A percentile compares a stretch with the other conserved stretches of the same genome.
Evolutionary conservation across 2,329 filamentous ascomycete species (phyloP).

Genomic region (Fusarium papillatum): DNA sequence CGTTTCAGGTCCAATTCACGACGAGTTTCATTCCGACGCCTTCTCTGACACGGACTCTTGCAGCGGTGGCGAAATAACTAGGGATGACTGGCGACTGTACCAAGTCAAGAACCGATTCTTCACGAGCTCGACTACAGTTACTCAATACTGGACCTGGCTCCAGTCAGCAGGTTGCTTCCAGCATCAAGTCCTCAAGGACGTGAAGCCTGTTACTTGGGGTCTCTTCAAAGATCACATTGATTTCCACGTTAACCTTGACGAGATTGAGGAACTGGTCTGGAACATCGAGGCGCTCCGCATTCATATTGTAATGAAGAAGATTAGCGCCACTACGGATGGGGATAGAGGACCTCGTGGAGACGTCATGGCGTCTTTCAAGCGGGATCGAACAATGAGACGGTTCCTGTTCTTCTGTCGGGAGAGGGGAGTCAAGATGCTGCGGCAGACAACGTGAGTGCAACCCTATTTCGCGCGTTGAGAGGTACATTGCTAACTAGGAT

Average conservation of each 20-base stretch:
- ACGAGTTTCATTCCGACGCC: slow-evolving; percentile 60
- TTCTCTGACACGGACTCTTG: slow-evolving; percentile 67
- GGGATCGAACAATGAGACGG: slow-evolving; percentile 64
- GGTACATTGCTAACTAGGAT: slow-evolving; percentile 30
- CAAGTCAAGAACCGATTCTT: slow-evolving; percentile 64
- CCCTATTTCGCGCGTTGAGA: neutral
- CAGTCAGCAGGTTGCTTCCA: slow-evolving; percentile 58
- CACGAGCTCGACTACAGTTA: slow-evolving; percentile 61
- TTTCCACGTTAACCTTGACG: slow-evolving; percentile 62
- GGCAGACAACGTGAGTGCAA: slow-evolving; percentile 56
- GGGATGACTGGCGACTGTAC: slow-evolving; percentile 64
- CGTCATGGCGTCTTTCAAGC: slow-evolving; percentile 65
- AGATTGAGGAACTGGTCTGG: slow-evolving; percentile 61
- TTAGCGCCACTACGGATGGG: slow-evolving; percentile 40
- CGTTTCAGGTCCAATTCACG: slow-evolving; percentile 32
- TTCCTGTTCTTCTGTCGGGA: slow-evolving; percentile 63
- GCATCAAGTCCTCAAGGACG: slow-evolving; percentile 66
- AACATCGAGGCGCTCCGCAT: slow-evolving; percentile 58
- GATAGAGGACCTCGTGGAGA: slow-evolving; percentile 57
- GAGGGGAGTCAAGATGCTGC: slow-evolving; percentile 57
- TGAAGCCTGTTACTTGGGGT: slow-evolving; percentile 60
- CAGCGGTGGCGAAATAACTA: slow-evolving; percentile 58
- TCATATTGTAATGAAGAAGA: slow-evolving; percentile 53
- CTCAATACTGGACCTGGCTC: slow-evolving; percentile 70
- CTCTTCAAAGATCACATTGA: slow-evolving; percentile 64